These are phyloP conservation scores for Cladosporium sp. DNA, from an alignment of 2,329 filamentous ascomycete species.

Conservation along the genomic window DNA sequence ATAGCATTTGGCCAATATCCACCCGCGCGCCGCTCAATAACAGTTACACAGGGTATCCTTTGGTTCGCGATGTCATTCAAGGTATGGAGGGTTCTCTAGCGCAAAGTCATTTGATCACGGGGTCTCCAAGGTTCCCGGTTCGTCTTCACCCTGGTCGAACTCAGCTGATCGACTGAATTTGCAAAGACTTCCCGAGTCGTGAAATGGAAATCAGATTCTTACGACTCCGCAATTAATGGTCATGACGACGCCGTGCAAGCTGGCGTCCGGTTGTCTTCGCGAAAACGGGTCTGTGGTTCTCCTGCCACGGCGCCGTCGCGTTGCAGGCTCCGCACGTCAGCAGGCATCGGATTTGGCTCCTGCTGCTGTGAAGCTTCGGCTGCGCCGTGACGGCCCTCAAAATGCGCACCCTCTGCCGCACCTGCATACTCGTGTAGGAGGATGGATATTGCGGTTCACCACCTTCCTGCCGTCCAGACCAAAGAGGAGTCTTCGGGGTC, in stretches of 20 bases:
- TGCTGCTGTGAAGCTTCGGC: neutral
- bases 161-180: neutral
- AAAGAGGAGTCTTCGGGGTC: too few relatives aligned
- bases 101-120: neutral
- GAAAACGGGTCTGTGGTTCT: neutral
- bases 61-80: neutral
- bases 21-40: too few relatives aligned
- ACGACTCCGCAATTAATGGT: neutral
- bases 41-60: too few relatives aligned
- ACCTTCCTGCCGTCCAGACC: too few relatives aligned
- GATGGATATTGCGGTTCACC: too few relatives aligned
- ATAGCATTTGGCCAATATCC: too few relatives aligned
- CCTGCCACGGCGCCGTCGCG: neutral
- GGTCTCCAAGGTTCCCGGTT: neutral
- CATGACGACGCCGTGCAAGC: neutral
- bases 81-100: constrained; percentile 1
- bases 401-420: too few relatives aligned
- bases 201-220: neutral
- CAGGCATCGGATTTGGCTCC: neutral
- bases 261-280: neutral
- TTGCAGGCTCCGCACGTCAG: neutral
- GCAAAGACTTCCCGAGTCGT: neutral
- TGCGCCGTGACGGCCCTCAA: neutral
- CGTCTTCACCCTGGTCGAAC: neutral
- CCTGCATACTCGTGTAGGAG: too few relatives aligned